Conservation (phyloP, 768 basidiomycete genomes). For the Chalciporus chontae region DNA sequence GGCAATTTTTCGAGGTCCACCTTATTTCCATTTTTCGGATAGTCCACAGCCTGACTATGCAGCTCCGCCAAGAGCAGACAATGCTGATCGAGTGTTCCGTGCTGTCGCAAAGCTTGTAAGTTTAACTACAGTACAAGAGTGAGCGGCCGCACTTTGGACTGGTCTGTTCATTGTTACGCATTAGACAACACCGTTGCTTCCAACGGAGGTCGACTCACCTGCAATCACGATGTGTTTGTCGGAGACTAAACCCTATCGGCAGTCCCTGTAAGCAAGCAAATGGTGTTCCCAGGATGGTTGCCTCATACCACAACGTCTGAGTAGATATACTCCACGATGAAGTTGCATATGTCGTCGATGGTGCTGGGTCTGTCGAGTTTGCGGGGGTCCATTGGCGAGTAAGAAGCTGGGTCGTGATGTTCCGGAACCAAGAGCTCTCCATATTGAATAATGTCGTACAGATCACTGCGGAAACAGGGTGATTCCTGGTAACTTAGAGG, state of each 20-base stretch:
- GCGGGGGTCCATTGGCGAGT: slow-evolving; percentile 37
- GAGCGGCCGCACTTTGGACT: slow-evolving; percentile 52
- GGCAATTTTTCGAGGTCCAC: slow-evolving; percentile 57
- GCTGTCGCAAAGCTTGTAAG: slow-evolving; percentile 32
- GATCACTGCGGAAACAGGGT: slow-evolving; percentile 43
- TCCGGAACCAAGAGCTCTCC: slow-evolving; percentile 51
- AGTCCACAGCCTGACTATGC: slow-evolving; percentile 68
- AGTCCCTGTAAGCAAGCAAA: slow-evolving; percentile 7
- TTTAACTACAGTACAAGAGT: neutral
- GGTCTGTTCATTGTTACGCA: slow-evolving; percentile 44
- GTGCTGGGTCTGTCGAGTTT: slow-evolving; percentile 46
- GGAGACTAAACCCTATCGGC: slow-evolving; percentile 60
- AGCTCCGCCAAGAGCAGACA: slow-evolving; percentile 60
- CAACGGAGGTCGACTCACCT: slow-evolving; percentile 37
- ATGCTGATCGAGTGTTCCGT: slow-evolving; percentile 54
- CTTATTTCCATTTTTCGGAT: slow-evolving; percentile 71
- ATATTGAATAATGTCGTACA: slow-evolving; percentile 59
- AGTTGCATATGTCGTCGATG: slow-evolving; percentile 72
- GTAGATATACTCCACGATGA: slow-evolving; percentile 80
- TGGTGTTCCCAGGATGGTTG: neutral
- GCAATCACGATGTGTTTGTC: slow-evolving; percentile 68
- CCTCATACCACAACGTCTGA: slow-evolving; percentile 69
- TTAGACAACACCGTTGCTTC: neutral
- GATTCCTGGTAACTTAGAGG: neutral
- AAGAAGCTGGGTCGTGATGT: slow-evolving; percentile 49